Evolutionary conservation across 2,329 filamentous ascomycete species (phyloP).

Genomic region (Hawksworthiomyces lignivorus): DNA sequence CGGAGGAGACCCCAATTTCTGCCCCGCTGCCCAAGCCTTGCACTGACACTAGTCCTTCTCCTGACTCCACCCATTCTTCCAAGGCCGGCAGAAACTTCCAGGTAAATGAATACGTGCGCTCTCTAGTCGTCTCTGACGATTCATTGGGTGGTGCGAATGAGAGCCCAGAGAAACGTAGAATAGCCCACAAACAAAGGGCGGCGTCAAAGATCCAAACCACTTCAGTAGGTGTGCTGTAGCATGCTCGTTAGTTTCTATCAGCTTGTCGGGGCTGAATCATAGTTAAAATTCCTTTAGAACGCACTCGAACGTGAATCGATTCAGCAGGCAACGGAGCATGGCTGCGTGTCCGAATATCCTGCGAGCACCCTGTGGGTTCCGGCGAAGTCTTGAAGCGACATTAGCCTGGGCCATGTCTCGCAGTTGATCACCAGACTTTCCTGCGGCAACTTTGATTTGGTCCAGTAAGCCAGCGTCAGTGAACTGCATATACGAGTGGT

Average conservation of each 20-base stretch:
- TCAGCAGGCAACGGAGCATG: constrained; percentile 1
- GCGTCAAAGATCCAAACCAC: constrained; percentile 1
- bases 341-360: background rate
- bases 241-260: no score
- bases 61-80: background rate
- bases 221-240: constrained; percentile 2
- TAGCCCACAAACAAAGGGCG: background rate
- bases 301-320: constrained; percentile 1
- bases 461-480: background rate
- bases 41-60: background rate
- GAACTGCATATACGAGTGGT: constrained; percentile 1
- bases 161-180: background rate
- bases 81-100: background rate
- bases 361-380: background rate
- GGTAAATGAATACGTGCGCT: no score
- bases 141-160: no score
- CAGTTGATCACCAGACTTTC: background rate
- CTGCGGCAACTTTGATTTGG: background rate
- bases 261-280: no score
- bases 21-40: background rate
- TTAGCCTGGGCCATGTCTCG: background rate
- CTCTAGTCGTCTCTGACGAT: no score
- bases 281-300: no score
- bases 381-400: background rate
- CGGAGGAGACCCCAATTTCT: background rate